Base-by-base conservation (phyloP, 805 yeast genomes). In the Myxozyma neotropica region DNA sequence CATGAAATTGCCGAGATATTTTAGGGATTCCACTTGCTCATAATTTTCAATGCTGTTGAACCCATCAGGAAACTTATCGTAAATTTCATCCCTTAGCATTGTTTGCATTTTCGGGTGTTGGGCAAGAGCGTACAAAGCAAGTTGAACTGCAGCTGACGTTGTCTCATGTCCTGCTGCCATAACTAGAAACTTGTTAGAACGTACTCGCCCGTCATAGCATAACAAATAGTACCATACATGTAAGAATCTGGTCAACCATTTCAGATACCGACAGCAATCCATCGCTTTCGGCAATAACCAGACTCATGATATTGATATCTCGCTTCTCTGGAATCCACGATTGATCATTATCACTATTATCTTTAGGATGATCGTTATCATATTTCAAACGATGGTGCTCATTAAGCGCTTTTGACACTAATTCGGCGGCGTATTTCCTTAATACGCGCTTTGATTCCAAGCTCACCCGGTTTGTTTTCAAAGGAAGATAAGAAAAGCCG, bases 131-230 rank as follows among this genome's bases (percentile, higher is more conserved):
- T 48, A 40, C 7, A 53, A 39, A 5, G 64, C 53, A 12, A 48
- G 21, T 5, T 52, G 19, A 3, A 36, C 29, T 10, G 61, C 54
- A 3, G 64, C 27, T 8, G 64, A 61, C 15, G 61, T 53, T 5
- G 64, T 60, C 51, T 60, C 64, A 19, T 60, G 64, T 15, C 64
- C 64, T 2, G 64, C 64, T 13, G 54, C 49, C 44, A 57, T 17
- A 35, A 57, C 53, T 3, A 29, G 62, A 47, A 17, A 43, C 24
- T 12, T 52, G 21, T 38, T 38, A 38, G 43, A 15, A 38, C 2
- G n/a, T 38, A 29, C 33, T 29, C 10, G 33, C 4, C 7, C 10
- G n/a, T 19, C n/a, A n/a, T 19, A 38, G n/a, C 17, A n/a, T 38
- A 5, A 15, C 21, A 2, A 15, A 23, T 21, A 40, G 17, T 3